Evolutionary conservation across 768 basidiomycete genomes (phyloP).

Genomic region (Cubamyces lactineus): DNA sequence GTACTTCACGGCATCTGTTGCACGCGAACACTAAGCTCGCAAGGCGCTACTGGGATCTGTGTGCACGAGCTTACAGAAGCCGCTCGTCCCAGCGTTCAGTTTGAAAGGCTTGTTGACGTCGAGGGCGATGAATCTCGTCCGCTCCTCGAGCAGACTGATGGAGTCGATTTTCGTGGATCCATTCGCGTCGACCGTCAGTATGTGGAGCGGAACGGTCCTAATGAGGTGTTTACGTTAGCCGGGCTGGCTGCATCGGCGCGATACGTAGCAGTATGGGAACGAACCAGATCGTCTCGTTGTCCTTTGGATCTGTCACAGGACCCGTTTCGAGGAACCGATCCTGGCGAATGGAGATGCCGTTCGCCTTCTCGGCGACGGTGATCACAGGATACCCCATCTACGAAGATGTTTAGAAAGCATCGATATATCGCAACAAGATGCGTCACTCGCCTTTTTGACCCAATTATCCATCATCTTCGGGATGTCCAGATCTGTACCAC

Average conservation of each 20-base stretch:
- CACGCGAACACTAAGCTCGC: background rate
- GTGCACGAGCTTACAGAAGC: slow-evolving; percentile 69
- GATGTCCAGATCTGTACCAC: slow-evolving; percentile 57
- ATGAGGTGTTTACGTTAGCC: background rate
- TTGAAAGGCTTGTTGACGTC: slow-evolving; percentile 82
- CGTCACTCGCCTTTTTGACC: slow-evolving; percentile 66
- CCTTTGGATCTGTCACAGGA: slow-evolving; percentile 62
- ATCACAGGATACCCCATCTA: slow-evolving; percentile 86
- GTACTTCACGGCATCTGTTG: slow-evolving; percentile 82
- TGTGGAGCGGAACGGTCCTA: slow-evolving; percentile 80
- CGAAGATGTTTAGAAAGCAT: background rate
- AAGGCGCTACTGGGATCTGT: no score
- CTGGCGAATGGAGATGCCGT: slow-evolving; percentile 78
- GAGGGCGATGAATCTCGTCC: slow-evolving; percentile 66
- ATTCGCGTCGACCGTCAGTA: slow-evolving; percentile 59
- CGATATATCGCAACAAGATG: background rate
- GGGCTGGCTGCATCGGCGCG: background rate
- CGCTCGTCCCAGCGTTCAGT: slow-evolving; percentile 84
- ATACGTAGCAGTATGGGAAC: background rate
- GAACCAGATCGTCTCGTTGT: slow-evolving; percentile 88
- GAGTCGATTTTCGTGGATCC: slow-evolving; percentile 62
- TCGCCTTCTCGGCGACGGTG: slow-evolving; percentile 73
- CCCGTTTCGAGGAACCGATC: slow-evolving; percentile 91
- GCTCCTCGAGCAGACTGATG: slow-evolving; percentile 61
- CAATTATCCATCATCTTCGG: slow-evolving; percentile 86